Evolutionary conservation across 108 stramenopile genomes (phyloP), one percentile per base, ranked within the genome.

Genomic region (Nitzschia sp.): DNA sequence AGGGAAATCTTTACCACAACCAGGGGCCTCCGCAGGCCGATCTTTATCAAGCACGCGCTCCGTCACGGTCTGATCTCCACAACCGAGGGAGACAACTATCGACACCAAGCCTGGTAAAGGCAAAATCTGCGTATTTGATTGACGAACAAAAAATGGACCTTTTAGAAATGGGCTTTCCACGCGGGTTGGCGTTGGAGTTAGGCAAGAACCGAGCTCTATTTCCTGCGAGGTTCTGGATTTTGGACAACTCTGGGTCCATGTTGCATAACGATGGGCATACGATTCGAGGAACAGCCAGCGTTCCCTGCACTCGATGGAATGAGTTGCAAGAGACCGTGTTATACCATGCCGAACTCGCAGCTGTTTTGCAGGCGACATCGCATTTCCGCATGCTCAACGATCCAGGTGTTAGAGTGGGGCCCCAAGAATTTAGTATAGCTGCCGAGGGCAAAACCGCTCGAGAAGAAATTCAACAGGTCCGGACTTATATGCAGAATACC

Each of bases 221-320:
- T 46, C 64, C 62, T 9, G 5, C 28, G 5, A 68, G 82, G 2
- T 58, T 74, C 51, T 86, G 82, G 82, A 67, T 83, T 36, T 35
- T 86, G 6, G 85, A 86, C 57, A 86, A 86, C 46, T 77, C 75
- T 30, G 87, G 86, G 6, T 67, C 62, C 21, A 92, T 92, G 91
- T 57, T 56, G 9, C 64, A 77, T 30, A 60, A 46, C 9, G 90
- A 94, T 65, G 93, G 57, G 47, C 64, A 26, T 18, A 27, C 54
- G 35, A 38, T 60, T 3, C 59, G 59, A 19, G 31, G n/a, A 56
- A 86, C 70, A 21, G 35, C 53, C 31, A 31, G 61, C 19, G 68
- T 80, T 13, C 34, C 49, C n/a, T 83, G 76, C 31, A 82, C 74
- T 5, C 68, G 88, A 49, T 89, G 88, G 88, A 72, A 66, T 23